These are phyloP conservation scores for Dendrocalamus sinicus DNA, from an alignment of 176 grass and related monocot species.

Conservation along the genomic window DNA sequence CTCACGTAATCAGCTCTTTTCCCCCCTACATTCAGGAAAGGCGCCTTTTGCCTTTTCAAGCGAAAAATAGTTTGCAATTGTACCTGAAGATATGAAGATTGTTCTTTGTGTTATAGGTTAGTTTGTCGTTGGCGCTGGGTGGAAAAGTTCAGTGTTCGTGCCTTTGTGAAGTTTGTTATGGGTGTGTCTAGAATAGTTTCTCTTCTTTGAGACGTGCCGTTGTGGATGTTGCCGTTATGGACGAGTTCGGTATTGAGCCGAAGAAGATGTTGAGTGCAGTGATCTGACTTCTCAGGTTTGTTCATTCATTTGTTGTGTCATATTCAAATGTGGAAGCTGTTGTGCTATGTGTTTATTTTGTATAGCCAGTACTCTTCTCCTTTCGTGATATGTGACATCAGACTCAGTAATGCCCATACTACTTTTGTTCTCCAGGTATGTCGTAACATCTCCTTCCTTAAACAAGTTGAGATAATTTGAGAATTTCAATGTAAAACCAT, in stretches of 20 bases:
- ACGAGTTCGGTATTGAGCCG: neutral
- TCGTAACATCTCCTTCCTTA: neutral
- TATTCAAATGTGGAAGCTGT: conserved; percentile 8
- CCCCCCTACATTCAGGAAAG: neutral
- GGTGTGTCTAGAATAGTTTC: neutral
- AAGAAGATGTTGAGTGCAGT: conserved; percentile 3
- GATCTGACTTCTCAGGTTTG: neutral
- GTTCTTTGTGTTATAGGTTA: neutral
- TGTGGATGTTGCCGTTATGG: neutral
- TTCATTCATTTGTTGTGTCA: conserved; percentile 31
- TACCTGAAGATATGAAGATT: neutral
- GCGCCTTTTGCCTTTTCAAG: neutral
- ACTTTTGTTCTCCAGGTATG: neutral
- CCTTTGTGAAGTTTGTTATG: neutral
- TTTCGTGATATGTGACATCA: conserved; percentile 6
- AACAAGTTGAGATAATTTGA: neutral
- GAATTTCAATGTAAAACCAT: neutral
- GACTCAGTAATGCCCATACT: conserved; percentile 21
- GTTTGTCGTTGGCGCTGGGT: neutral
- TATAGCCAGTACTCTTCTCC: neutral
- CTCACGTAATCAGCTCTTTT: neutral
- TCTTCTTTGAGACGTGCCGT: neutral
- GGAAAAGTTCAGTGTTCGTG: neutral
- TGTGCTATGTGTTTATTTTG: neutral
- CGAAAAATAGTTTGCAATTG: neutral